A percentile compares a stretch with the other conserved stretches of the same genome.
phyloP scores from a whole-genome alignment of 2,329 filamentous ascomycete species.

The Nemania sp. region DNA sequence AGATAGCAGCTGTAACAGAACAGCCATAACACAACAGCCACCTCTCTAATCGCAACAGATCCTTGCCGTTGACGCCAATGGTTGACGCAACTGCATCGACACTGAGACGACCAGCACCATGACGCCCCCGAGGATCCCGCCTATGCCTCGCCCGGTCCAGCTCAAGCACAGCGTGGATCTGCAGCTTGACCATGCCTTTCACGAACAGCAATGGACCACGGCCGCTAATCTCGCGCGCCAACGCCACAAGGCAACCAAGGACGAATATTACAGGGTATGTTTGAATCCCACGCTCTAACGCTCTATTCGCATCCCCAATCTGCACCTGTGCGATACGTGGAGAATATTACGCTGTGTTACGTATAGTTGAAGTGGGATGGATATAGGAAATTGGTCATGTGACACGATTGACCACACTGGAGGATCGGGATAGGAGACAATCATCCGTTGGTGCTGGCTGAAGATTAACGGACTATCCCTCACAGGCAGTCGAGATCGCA shows the following conservation, averaged over 20 bases:
- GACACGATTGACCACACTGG: not conserved
- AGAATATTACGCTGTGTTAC: not conserved
- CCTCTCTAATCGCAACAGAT: not conserved
- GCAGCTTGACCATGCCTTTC: slow-evolving; percentile 64
- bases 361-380: not conserved
- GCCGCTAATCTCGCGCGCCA: slow-evolving; percentile 66
- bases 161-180: slow-evolving; percentile 34
- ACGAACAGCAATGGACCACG: slow-evolving; percentile 65
- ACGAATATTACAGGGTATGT: slow-evolving; percentile 67
- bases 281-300: not conserved
- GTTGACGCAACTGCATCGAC: not conserved
- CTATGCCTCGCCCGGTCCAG: slow-evolving; percentile 1
- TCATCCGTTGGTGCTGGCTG: not conserved
- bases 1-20: not conserved
- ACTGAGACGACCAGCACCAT: not conserved
- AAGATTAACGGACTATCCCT: slow-evolving; percentile 4
- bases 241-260: slow-evolving; percentile 61
- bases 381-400: not conserved
- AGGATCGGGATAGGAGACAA: not conserved
- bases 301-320: not conserved
- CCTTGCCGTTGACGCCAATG: not conserved
- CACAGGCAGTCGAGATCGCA: slow-evolving; percentile 53
- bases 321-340: not conserved
- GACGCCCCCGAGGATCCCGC: slow-evolving; percentile 13
- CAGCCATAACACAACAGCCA: too few species aligned